phyloP scores from a whole-genome alignment of 371 early-diverging fungal species.

The Synchytrium microbalum region DNA sequence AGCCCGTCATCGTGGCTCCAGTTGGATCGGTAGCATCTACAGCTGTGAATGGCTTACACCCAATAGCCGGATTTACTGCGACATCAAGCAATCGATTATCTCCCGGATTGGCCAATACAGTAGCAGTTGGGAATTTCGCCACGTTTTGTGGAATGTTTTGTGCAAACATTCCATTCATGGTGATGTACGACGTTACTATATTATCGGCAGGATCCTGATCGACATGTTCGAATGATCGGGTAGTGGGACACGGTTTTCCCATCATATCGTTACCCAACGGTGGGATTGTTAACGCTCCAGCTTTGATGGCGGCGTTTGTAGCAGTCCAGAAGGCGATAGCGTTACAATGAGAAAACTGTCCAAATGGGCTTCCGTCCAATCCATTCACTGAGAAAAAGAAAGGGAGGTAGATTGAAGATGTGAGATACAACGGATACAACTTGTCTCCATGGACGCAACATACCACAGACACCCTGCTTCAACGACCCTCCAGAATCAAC shows the following conservation, averaged over 20 bases:
- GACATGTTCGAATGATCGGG: conserved; percentile 13
- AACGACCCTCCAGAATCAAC: background rate
- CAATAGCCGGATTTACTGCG: conserved; percentile 7
- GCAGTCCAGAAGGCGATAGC: conserved; percentile 4
- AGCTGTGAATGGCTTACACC: conserved; percentile 12
- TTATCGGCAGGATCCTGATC: conserved; percentile 12
- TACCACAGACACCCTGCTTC: background rate
- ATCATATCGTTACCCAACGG: conserved; percentile 12
- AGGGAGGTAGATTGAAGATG: no score
- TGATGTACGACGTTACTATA: background rate
- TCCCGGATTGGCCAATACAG: conserved; percentile 10
- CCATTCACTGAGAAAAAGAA: background rate
- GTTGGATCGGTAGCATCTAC: conserved; percentile 11
- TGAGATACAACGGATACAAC: no score
- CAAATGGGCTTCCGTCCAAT: background rate
- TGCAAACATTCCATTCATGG: conserved; percentile 3
- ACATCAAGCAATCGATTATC: conserved; percentile 14
- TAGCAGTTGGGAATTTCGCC: conserved; percentile 4
- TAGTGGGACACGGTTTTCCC: conserved; percentile 15
- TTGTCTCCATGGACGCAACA: no score
- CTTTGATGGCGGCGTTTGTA: background rate
- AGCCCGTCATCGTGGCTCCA: conserved; percentile 5
- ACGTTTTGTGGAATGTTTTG: conserved; percentile 9
- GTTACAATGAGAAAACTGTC: conserved; percentile 17
- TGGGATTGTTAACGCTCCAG: conserved; percentile 2